Conservation (phyloP, 2,329 filamentous ascomycete species). For the Aspergillus sergii region DNA sequence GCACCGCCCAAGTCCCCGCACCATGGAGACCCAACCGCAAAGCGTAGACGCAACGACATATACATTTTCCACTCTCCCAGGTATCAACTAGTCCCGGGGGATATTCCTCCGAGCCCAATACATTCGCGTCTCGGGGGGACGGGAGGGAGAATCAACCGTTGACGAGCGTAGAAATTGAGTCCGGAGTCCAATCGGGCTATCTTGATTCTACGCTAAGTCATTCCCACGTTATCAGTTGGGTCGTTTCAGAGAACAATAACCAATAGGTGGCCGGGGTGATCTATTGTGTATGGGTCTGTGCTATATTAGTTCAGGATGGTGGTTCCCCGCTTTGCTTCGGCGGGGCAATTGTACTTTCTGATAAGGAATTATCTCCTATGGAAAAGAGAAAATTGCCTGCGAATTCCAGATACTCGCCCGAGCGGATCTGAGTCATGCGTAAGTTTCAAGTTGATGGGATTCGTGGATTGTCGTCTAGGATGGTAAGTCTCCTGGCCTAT, state of each 20-base stretch:
- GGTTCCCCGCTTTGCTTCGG: not conserved
- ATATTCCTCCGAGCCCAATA: not conserved
- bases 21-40: not conserved
- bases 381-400: not conserved
- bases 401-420: no score
- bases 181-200: not conserved
- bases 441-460: not conserved
- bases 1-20: not conserved
- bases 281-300: not conserved
- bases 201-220: not conserved
- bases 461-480: not conserved
- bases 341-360: not conserved
- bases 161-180: not conserved
- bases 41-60: not conserved
- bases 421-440: not conserved
- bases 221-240: not conserved
- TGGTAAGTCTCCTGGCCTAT: not conserved
- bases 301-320: not conserved
- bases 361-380: not conserved
- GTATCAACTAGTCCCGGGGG: not conserved
- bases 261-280: not conserved
- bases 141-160: not conserved
- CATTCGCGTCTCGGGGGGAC: not conserved
- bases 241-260: not conserved
- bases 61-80: not conserved